These are phyloP conservation scores for Plasmodium gonderi DNA, from an alignment of 169 alveolate species.

Conservation along the genomic window DNA sequence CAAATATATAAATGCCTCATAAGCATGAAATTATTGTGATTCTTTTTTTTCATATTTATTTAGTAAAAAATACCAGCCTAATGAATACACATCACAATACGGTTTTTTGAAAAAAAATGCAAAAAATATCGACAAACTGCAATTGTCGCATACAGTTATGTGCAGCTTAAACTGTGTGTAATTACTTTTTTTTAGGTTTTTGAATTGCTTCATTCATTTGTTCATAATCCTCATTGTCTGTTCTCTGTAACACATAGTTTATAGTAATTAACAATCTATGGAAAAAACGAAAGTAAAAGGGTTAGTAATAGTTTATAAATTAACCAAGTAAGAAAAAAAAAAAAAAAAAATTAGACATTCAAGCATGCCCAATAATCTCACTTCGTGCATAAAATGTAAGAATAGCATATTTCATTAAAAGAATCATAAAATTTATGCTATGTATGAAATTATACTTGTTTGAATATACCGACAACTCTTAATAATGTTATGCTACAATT, in stretches of 20 bases:
- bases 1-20: not conserved
- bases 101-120: not conserved
- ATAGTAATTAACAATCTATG: not conserved
- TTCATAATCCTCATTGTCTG: not conserved
- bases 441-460: not conserved
- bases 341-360: not conserved
- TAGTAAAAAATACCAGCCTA: not conserved
- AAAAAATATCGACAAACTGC: not conserved
- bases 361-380: no score
- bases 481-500: not conserved
- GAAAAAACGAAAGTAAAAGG: not conserved
- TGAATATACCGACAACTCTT: not conserved
- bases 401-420: not conserved
- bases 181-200: not conserved
- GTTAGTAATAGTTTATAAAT: not conserved
- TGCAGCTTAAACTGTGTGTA: not conserved
- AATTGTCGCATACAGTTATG: not conserved
- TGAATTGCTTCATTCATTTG: not conserved
- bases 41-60: not conserved
- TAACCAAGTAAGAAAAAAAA: not conserved
- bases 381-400: no score
- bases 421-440: not conserved
- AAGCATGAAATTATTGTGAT: not conserved
- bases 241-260: not conserved
- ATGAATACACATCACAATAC: not conserved